Base-by-base conservation (phyloP, 176 grass and related monocot species). In the Poa pratensis region DNA sequence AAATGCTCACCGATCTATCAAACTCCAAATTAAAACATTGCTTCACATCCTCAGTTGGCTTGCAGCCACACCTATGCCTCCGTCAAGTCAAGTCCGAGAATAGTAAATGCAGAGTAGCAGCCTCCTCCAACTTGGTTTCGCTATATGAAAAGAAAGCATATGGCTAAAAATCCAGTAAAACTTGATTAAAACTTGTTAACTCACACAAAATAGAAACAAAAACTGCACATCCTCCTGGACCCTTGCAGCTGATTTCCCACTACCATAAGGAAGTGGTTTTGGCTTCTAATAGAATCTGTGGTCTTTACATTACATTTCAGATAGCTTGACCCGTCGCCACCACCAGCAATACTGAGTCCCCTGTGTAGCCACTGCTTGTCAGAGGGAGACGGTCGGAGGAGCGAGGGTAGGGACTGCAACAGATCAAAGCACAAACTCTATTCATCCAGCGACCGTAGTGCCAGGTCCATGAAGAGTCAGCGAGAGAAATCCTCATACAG, bases 21-120 rank as follows among this genome's bases (percentile, higher is more conserved):
- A 97, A 97, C 71, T 97, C 92, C 79, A 95, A 91, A 59, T 93
- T 97, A 76, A 95, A 95, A 26, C 90, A 93, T 75, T 90, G 82
- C 76, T 94, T 94, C 48, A 91, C 95, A 91, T 97, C 90, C 84
- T 88, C 93, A 64, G 90, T 97, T n/a, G 95, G 92, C 74, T 95
- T 97, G 89, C 95, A 97, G 27, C 89, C 80, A 86, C 92, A 90
- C 65, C 92, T 90, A 53, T 94, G 92, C 62, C 95, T 89, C 66
- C 95, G 91, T 79, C 90, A 93, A 51, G 88, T 94, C 32, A 95
- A 91, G 70, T 93, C 92, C 6, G 87, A 91, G 35, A 97, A 97
- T 43, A 95, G 90, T 37, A 85, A 97, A 83, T 97, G 95, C 75
- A 93, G 87, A 86, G 91, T 90, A 75, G 95, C 95, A 81, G 95